phyloP scores from a whole-genome alignment of 495 filamentous ascomycete genomes.

The Aspergillus sparsus region DNA sequence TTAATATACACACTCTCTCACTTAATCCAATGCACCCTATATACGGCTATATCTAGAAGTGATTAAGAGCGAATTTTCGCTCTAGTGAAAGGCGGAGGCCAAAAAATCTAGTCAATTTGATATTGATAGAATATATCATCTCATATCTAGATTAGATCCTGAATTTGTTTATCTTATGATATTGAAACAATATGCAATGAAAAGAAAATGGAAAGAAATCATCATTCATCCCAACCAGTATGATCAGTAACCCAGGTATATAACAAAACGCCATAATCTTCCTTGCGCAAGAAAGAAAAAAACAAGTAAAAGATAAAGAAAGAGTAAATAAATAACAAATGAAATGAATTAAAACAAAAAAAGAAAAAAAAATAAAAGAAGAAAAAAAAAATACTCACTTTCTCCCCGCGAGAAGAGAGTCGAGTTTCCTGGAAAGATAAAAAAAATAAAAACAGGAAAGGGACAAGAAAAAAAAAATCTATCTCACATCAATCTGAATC shows the following conservation, averaged over 20 bases:
- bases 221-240: constrained; percentile 16
- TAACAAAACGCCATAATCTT: constrained; percentile 14
- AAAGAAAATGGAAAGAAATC: neutral
- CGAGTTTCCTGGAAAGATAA: neutral
- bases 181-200: neutral
- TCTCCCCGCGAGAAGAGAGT: neutral
- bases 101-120: too few relatives aligned
- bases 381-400: neutral
- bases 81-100: too few relatives aligned
- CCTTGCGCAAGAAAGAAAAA: neutral
- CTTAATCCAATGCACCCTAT: too few relatives aligned
- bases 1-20: too few relatives aligned
- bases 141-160: neutral
- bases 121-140: neutral
- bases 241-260: constrained; percentile 18
- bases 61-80: too few relatives aligned
- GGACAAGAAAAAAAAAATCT: constrained; percentile 1
- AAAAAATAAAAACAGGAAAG: neutral
- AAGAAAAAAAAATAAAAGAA: neutral
- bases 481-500: constrained; percentile 5
- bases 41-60: too few relatives aligned
- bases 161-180: neutral
- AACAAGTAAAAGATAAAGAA: neutral
- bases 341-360: neutral
- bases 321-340: neutral